These are phyloP conservation scores for Skeletonema potamos DNA, from an alignment of 108 stramenopile genomes.

Conservation along the genomic window DNA sequence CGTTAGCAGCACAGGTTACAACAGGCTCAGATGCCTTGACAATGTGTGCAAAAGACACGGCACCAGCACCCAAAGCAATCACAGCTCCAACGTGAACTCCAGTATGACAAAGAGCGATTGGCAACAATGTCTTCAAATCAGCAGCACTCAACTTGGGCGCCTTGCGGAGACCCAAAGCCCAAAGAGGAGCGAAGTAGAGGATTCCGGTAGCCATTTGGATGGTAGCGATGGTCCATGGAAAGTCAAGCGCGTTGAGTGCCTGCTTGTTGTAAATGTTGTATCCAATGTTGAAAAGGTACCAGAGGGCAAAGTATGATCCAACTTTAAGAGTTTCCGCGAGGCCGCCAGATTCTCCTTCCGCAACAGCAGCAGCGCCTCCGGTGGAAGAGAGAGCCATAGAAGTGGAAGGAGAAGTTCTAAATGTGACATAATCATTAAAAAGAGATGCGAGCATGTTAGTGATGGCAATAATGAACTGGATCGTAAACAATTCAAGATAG, in stretches of 20 bases:
- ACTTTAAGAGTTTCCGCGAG: conserved; percentile 79
- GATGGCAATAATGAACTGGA: neutral
- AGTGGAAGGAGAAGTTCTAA: conserved; percentile 33
- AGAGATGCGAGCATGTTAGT: neutral
- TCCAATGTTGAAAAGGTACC: conserved; percentile 98
- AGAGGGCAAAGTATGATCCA: conserved; percentile 91
- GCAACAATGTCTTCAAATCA: conserved; percentile 90
- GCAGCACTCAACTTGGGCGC: conserved; percentile 85
- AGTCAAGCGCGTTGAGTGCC: conserved; percentile 88
- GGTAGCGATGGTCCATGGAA: conserved; percentile 95
- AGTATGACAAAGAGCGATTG: conserved; percentile 96
- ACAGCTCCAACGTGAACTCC: conserved; percentile 97
- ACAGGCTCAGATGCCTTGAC: conserved; percentile 99
- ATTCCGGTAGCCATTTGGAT: conserved; percentile 95
- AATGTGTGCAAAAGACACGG: conserved; percentile 99
- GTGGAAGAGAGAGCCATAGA: conserved; percentile 60
- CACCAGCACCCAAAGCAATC: conserved; percentile 95
- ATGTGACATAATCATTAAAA: neutral
- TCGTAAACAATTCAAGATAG: neutral
- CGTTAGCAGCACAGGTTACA: conserved; percentile 92
- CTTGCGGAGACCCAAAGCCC: conserved; percentile 85
- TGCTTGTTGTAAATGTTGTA: conserved; percentile 99
- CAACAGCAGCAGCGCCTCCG: conserved; percentile 60
- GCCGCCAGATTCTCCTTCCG: conserved; percentile 37
- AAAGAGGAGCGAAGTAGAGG: conserved; percentile 87